Base-by-base conservation (phyloP, 108 stramenopile genomes). In the Conticribra guillardii region DNA sequence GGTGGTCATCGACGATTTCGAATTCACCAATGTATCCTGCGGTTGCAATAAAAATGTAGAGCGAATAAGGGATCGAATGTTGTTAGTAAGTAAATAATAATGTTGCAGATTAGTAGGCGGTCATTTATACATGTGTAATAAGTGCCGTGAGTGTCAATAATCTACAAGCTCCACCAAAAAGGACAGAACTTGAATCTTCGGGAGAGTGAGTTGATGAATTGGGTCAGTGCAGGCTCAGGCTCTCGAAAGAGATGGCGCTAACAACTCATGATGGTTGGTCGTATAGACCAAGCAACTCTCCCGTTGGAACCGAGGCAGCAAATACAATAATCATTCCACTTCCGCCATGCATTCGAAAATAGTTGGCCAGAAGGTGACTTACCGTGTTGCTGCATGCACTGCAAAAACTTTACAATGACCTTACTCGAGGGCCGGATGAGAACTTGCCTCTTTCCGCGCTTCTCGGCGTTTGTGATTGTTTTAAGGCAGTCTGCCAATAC, bases 21-120 rank as follows among this genome's bases (percentile, higher is more conserved):
- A 99, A 99, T 87, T 99, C 99, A 30, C 98, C 99, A 82, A 99
- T 99, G 96, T 99, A 99, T 71, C 99, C 97, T 96, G 54, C 9
- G 16, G 14, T 22, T 2, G 18, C 26, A 47, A 49, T 29, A 22
- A 63, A 66, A 74, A 58, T n/a, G 64, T 47, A 46, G 22, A 59
- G 47, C 33, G 48, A 54, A 24, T 44, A 47, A 51, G 1, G 1
- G 28, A 47, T 54, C 45, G 27, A 32, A 60, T 72, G 23, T 32
- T 47, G 53, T 46, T 69, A 26, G 52, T 45, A 15, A 34, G 7
- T 41, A 17, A 24, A 17, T 7, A 32, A 60, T 30, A 32, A 45
- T 84, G 77, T 89, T 8, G 54, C 64, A 77, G 71, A 32, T 51
- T 52, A 69, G 77, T 88, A 87, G 87, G 89, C 86, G 68, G 82